Conservation (phyloP, 169 alveolate genomes). For the Eimeria praecox region DNA sequence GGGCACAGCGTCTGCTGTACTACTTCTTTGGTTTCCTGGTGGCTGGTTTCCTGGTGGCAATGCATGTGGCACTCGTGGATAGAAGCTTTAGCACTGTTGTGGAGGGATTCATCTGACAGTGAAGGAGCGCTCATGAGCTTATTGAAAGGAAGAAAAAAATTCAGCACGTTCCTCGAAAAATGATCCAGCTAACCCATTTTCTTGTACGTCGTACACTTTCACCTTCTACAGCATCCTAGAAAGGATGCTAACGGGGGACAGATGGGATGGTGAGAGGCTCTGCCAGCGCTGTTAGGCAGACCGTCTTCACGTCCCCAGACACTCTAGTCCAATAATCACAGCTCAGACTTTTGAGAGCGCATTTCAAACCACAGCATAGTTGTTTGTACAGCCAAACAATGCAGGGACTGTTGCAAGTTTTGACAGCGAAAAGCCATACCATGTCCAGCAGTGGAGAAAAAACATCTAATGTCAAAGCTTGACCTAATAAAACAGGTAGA, state of each 20-base stretch:
- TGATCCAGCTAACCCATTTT: neutral
- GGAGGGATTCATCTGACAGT: conserved; percentile 63
- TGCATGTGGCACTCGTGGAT: conserved; percentile 41
- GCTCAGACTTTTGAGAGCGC: neutral
- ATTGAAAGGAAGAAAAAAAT: neutral
- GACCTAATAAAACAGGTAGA: neutral
- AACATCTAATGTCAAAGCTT: neutral
- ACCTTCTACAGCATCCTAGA: neutral
- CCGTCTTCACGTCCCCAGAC: neutral
- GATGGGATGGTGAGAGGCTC: neutral
- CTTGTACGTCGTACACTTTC: neutral
- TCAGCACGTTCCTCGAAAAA: neutral
- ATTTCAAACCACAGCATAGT: neutral
- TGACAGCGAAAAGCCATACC: neutral
- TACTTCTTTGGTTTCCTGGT: conserved; percentile 24
- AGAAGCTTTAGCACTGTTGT: conserved; percentile 46
- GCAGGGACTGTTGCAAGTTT: neutral
- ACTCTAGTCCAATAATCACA: neutral
- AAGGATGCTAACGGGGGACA: neutral
- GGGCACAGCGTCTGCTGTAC: conserved; percentile 14
- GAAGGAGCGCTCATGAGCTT: neutral
- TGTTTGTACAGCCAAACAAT: neutral
- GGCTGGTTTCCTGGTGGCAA: conserved; percentile 23
- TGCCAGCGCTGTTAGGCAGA: neutral
- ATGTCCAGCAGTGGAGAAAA: neutral